Conservation (phyloP, 2,329 filamentous ascomycete species). For the Penicillium italicum region DNA sequence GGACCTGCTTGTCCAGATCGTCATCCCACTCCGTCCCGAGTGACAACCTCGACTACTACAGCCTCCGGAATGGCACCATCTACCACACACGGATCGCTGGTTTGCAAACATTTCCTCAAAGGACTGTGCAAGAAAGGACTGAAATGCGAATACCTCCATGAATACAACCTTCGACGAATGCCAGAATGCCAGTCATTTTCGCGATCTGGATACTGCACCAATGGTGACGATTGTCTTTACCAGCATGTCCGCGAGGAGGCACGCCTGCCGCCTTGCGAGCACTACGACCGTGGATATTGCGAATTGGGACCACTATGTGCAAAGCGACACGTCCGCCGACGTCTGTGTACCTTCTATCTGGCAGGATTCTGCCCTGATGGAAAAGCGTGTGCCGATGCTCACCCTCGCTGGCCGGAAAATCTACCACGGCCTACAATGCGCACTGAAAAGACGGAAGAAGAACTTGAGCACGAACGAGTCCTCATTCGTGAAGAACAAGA, state of each 20-base stretch:
- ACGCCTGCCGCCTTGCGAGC: conserved; percentile 74
- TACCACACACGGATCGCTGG: conserved; percentile 56
- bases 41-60: conserved; percentile 44
- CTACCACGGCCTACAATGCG: conserved; percentile 56
- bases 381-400: conserved; percentile 68
- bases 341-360: conserved; percentile 78
- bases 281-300: conserved; percentile 94
- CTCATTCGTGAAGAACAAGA: conserved; percentile 60
- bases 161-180: conserved; percentile 98
- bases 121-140: conserved; percentile 97
- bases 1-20: conserved; percentile 82
- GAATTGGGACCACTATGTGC: conserved; percentile 81
- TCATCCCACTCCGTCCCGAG: conserved; percentile 56
- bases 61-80: conserved; percentile 41
- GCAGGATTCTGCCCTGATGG: conserved; percentile 94
- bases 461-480: conserved; percentile 57
- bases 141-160: conserved; percentile 94
- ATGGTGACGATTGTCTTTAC: conserved; percentile 94
- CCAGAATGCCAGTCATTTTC: conserved; percentile 97
- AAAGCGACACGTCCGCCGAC: conserved; percentile 81
- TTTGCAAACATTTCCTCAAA: conserved; percentile 98
- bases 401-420: conserved; percentile 73
- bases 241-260: conserved; percentile 82
- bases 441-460: conserved; percentile 70
- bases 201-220: conserved; percentile 88